Percentiles rank a stretch among this genome's conserved stretches.
These are phyloP conservation scores for Massariosphaeria phaeospora DNA, from an alignment of 495 filamentous ascomycete species.

Conservation along the genomic window DNA sequence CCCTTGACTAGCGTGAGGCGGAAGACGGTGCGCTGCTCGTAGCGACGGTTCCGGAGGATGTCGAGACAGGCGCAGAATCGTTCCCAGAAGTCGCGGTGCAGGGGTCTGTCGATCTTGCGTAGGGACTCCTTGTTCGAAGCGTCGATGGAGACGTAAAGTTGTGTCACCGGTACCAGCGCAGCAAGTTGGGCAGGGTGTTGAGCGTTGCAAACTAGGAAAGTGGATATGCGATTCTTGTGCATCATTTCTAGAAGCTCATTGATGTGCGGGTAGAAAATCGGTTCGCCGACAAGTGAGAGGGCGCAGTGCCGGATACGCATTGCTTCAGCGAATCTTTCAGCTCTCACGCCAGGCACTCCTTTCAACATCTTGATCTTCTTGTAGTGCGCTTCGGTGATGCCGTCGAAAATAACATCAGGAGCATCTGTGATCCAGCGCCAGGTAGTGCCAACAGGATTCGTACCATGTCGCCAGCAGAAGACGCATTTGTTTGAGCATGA, in stretches of 20 bases:
- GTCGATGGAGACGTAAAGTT: constrained; percentile 93
- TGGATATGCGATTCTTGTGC: constrained; percentile 80
- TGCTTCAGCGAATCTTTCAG: constrained; percentile 86
- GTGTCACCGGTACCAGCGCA: constrained; percentile 74
- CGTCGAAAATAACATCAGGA: constrained; percentile 79
- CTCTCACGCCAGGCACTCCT: constrained; percentile 84
- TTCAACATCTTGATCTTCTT: constrained; percentile 96
- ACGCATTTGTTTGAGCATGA: constrained; percentile 98
- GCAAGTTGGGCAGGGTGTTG: constrained; percentile 91
- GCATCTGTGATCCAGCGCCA: constrained; percentile 96
- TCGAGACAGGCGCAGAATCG: constrained; percentile 86
- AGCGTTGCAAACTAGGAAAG: constrained; percentile 96
- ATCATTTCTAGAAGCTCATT: constrained; percentile 80
- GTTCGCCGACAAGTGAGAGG: constrained; percentile 84
- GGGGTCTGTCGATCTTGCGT: constrained; percentile 78
- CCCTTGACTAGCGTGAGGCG: constrained; percentile 91
- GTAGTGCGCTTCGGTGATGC: constrained; percentile 87
- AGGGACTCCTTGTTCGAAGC: constrained; percentile 85
- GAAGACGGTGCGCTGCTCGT: constrained; percentile 86
- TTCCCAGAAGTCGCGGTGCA: constrained; percentile 97
- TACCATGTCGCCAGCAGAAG: constrained; percentile 97
- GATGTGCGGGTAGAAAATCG: constrained; percentile 97
- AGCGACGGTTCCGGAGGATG: constrained; percentile 75
- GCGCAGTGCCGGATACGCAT: constrained; percentile 92
- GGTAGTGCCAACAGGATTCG: constrained; percentile 90